Percentiles rank a stretch among this genome's conserved stretches.
Evolutionary conservation across 1,284 basidiomycete genomes (phyloP).

Genomic region (Ustilago trichophora): DNA sequence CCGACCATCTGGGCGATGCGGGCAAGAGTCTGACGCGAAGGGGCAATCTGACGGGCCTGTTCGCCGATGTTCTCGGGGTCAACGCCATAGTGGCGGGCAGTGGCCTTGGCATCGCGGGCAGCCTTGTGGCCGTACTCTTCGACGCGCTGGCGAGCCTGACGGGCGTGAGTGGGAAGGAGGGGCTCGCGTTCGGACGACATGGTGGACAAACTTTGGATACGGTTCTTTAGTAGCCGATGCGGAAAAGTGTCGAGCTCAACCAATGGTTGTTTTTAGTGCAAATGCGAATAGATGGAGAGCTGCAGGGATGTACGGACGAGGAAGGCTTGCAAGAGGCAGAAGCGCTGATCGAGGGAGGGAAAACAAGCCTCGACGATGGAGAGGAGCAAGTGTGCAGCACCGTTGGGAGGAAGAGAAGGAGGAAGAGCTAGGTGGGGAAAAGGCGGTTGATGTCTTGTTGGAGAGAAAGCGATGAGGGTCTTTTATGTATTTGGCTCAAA

Average conservation of each 20-base stretch:
- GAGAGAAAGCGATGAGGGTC: no score
- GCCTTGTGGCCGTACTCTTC: conserved; percentile 27
- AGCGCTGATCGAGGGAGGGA: no score
- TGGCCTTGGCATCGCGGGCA: conserved; percentile 38
- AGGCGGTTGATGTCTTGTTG: no score
- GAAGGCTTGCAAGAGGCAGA: no score
- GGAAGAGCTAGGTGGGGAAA: no score
- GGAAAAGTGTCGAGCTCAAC: not conserved
- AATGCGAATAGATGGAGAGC: no score
- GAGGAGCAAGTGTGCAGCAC: no score
- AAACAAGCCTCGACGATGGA: no score
- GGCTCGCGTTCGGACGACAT: conserved; percentile 48
- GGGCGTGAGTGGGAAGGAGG: conserved; percentile 40
- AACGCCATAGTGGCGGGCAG: conserved; percentile 39
- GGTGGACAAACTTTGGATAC: not conserved
- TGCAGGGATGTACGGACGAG: no score
- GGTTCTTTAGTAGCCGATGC: not conserved
- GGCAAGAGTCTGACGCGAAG: conserved; percentile 40
- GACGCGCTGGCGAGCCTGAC: conserved; percentile 19
- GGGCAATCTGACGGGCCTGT: conserved; percentile 28
- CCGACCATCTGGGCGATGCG: conserved; percentile 47
- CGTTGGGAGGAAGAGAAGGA: no score
- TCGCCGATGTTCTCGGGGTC: conserved; percentile 39
- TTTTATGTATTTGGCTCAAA: no score
- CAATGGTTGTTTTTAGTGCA: not conserved